Evolutionary conservation across 805 yeast genomes (phyloP).

Genomic region (Ogataea trehaloabstinens): DNA sequence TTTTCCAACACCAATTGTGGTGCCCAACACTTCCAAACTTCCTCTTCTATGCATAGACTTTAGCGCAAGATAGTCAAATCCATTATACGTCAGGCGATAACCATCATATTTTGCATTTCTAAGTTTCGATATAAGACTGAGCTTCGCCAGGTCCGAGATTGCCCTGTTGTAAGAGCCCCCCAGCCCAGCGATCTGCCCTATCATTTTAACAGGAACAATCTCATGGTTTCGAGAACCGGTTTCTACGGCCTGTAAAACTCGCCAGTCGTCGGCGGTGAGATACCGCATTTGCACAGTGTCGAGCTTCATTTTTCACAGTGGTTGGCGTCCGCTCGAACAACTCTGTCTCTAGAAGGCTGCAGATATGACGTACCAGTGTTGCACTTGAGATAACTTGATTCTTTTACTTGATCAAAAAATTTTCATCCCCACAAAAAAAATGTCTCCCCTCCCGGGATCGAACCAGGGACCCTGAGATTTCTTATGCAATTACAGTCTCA

Average conservation of each 20-base stretch:
- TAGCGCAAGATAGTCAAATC: conserved; percentile 89
- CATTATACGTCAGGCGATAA: conserved; percentile 80
- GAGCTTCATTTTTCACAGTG: conserved; percentile 63
- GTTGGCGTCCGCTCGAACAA: neutral
- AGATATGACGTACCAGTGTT: no score
- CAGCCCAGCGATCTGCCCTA: conserved; percentile 75
- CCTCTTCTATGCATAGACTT: conserved; percentile 77
- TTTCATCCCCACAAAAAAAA: conserved; percentile 5
- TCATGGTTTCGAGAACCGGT: conserved; percentile 91
- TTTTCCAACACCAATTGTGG: conserved; percentile 93
- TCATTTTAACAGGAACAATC: conserved; percentile 85
- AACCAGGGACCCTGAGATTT: conserved; percentile 28
- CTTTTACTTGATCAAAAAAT: neutral
- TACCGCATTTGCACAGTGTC: conserved; percentile 94
- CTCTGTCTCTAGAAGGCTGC: no score
- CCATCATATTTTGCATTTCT: conserved; percentile 96
- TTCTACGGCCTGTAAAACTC: conserved; percentile 85
- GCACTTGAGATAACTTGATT: no score
- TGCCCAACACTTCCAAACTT: conserved; percentile 74
- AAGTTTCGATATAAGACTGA: conserved; percentile 70
- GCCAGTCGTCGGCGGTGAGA: conserved; percentile 84
- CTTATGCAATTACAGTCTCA: conserved; percentile 23
- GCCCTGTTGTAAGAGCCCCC: conserved; percentile 76
- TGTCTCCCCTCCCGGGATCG: conserved; percentile 28
- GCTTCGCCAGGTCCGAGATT: conserved; percentile 82